Conservation (phyloP, 176 grass and related monocot species). For the Zoysia pacifica region DNA sequence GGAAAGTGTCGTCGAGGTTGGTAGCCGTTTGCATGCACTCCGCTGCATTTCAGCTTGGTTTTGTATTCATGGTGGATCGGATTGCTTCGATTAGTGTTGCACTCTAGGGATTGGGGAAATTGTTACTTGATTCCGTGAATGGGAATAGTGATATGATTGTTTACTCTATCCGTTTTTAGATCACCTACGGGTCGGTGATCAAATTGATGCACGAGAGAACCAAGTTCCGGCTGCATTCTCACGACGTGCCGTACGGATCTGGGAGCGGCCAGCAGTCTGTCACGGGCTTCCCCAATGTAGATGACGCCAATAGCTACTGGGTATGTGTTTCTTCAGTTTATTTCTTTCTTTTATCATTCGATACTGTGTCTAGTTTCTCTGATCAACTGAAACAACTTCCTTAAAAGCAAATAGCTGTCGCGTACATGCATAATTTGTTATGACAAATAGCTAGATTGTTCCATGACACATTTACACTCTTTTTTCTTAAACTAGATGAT, state of each 20-base stretch:
- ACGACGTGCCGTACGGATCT: slow-evolving; percentile 83
- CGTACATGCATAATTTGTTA: too few relatives aligned
- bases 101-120: background rate
- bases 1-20: slow-evolving; percentile 59
- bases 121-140: background rate
- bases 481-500: too few relatives aligned
- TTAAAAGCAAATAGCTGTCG: too few relatives aligned
- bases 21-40: background rate
- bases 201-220: slow-evolving; percentile 78
- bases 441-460: too few relatives aligned
- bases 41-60: background rate
- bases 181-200: slow-evolving; percentile 67
- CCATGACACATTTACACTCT: too few relatives aligned
- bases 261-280: slow-evolving; percentile 87
- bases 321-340: slow-evolving; percentile 39
- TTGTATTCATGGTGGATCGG: background rate
- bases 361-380: too few relatives aligned
- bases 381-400: too few relatives aligned
- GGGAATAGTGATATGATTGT: slow-evolving; percentile 18
- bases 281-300: slow-evolving; percentile 72
- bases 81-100: background rate
- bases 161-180: slow-evolving; percentile 41
- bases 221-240: slow-evolving; percentile 76
- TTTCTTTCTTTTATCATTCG: background rate
- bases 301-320: slow-evolving; percentile 86